Percentiles rank a stretch among this genome's conserved stretches.
Conservation (phyloP, 495 filamentous ascomycete genomes). For the Apodospora peruviana region DNA sequence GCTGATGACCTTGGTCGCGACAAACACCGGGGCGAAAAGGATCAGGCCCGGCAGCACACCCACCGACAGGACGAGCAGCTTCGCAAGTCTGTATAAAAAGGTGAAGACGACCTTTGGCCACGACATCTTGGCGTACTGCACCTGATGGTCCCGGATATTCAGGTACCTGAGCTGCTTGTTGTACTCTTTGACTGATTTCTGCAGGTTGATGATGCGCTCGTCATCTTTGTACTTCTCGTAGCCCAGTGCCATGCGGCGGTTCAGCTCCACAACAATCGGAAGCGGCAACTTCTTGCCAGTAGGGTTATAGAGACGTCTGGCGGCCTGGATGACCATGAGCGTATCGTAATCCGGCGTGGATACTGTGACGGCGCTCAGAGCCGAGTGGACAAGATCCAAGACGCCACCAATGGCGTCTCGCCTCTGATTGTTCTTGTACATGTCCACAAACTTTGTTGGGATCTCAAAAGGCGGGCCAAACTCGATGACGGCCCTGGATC, state of each 20-base stretch:
- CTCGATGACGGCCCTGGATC: constrained; percentile 92
- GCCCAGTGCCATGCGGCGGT: constrained; percentile 84
- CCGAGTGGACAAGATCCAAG: constrained; percentile 79
- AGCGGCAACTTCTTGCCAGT: constrained; percentile 91
- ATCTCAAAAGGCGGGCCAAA: constrained; percentile 88
- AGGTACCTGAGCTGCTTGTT: constrained; percentile 82
- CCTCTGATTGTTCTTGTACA: constrained; percentile 76
- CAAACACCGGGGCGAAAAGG: constrained; percentile 88
- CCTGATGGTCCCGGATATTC: constrained; percentile 89
- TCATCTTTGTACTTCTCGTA: constrained; percentile 93
- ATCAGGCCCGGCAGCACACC: constrained; percentile 82
- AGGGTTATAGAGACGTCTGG: constrained; percentile 86
- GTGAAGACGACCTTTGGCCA: constrained; percentile 67
- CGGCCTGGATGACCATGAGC: constrained; percentile 96
- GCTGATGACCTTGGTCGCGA: constrained; percentile 84
- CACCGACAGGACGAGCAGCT: constrained; percentile 68
- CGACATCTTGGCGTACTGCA: constrained; percentile 83
- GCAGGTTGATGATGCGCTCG: constrained; percentile 71
- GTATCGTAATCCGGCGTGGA: constrained; percentile 95
- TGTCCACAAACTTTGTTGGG: constrained; percentile 71
- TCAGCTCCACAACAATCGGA: constrained; percentile 92
- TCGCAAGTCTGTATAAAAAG: constrained; percentile 72
- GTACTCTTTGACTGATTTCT: constrained; percentile 75
- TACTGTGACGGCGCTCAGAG: constrained; percentile 83
- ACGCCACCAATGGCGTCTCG: constrained; percentile 77